Evolutionary conservation across 1,284 basidiomycete genomes (phyloP), one percentile per base, ranked within the genome.

Genomic region (Sporisorium reilianum): DNA sequence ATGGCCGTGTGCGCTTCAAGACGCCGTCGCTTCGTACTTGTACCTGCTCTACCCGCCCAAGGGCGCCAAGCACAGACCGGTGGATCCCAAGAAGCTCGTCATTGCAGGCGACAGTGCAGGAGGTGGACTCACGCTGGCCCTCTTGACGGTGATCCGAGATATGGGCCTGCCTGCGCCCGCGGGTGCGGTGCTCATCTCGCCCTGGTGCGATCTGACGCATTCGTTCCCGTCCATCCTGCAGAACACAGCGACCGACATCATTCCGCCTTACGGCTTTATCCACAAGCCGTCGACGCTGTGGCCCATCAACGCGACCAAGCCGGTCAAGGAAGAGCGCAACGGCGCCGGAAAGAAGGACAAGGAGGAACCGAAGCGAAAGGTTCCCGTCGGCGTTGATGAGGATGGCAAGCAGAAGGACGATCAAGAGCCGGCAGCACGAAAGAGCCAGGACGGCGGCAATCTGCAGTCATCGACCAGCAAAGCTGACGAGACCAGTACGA

Each of bases 1-100:
- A 0, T 99, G 97, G 86, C 96, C 96, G 0, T 98, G 96, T 78
- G 94, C 92, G 0, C 86, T 98, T 16, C 93, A 96, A 81, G 95
- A 97, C 85, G 87, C 90, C 50, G 81, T 97, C 11, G 92, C 94
- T 1, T 91, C 93, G 6, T 97, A 88, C 88, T 88, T 89, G 84
- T 98, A 87, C 86, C 89, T 89, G 84, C 90, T 88, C 85, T 89
- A 85, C 71, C 93, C 93, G 0, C 93, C 93, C 1, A 87, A 89
- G 0, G 89, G 86, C 10, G 90, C 92, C 9, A 85, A 74, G 59
- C 81, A 81, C 45, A 86, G 87, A 16, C 89, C 94, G 0, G 90
- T 99, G 16, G 89, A 92, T 59, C 95, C 96, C 0, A 88, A 88
- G 1, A 90, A 91, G 71, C 92, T 97, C 48, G 89, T 98, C 11